phyloP scores from a whole-genome alignment of 2,329 filamentous ascomycete genomes.

The Rhytidhysteron rufulum region DNA sequence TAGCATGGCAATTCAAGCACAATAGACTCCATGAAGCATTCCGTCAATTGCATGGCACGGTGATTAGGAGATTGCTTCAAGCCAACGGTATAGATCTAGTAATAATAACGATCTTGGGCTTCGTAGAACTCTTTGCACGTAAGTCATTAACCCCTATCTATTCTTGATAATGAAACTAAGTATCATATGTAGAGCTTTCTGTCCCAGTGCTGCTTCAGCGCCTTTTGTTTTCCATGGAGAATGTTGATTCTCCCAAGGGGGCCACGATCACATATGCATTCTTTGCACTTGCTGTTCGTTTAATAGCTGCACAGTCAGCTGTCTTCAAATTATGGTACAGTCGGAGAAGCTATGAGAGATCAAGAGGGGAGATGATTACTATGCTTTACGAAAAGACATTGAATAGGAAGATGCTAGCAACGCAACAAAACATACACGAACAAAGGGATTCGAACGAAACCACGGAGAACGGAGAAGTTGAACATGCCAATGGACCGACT shows the following conservation, averaged over 20 bases:
- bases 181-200: conserved; percentile 29
- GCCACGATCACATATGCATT: conserved; percentile 64
- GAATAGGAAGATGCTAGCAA: conserved; percentile 53
- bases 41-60: conserved; percentile 66
- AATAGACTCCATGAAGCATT: conserved; percentile 70
- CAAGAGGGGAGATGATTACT: conserved; percentile 79
- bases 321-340: conserved; percentile 77
- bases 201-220: conserved; percentile 69
- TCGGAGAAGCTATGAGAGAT: conserved; percentile 79
- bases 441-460: conserved; percentile 13
- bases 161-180: background rate
- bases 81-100: conserved; percentile 78
- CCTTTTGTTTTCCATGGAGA: conserved; percentile 64
- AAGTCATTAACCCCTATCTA: conserved; percentile 13
- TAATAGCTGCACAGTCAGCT: conserved; percentile 61
- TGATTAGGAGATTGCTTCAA: conserved; percentile 64
- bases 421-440: conserved; percentile 28
- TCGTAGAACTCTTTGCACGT: conserved; percentile 60
- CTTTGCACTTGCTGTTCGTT: conserved; percentile 57
- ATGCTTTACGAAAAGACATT: conserved; percentile 79
- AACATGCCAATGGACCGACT: conserved; percentile 6
- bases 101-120: conserved; percentile 61
- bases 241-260: conserved; percentile 46
- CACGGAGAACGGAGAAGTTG: conserved; percentile 10
- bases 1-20: conserved; percentile 81